Percentiles rank a stretch among this genome's conserved stretches.
Conservation (phyloP, 371 early-diverging fungal species). For the Actinomortierella ambigua region DNA sequence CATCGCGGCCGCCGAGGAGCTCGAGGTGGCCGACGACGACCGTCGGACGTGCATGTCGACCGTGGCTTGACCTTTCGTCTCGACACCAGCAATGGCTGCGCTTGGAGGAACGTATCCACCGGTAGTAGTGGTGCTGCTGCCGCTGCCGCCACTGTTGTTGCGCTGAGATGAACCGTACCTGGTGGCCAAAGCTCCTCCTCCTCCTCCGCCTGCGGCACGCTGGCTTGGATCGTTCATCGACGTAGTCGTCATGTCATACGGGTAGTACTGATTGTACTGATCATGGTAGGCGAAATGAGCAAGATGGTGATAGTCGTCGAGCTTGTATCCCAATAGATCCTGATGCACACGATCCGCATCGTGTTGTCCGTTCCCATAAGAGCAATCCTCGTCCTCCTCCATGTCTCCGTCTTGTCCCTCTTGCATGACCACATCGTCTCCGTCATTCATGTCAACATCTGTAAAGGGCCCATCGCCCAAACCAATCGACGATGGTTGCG, state of each 20-base stretch:
- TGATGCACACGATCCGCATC: not conserved
- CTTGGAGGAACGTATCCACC: conserved; percentile 35
- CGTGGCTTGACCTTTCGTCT: conserved; percentile 34
- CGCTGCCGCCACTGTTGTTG: not conserved
- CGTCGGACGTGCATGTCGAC: no score
- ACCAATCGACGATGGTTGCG: not conserved
- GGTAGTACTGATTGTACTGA: no score
- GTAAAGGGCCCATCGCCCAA: not conserved
- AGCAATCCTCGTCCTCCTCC: conserved; percentile 3
- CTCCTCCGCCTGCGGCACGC: no score
- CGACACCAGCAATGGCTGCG: conserved; percentile 29
- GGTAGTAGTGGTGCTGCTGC: not conserved
- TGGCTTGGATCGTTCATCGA: not conserved
- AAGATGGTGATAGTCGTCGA: no score
- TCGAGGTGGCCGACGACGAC: no score
- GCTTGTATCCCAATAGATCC: no score
- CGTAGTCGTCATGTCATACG: conserved; percentile 8
- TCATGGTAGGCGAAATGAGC: no score
- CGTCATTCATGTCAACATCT: no score
- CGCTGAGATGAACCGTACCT: no score
- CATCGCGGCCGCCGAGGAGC: no score
- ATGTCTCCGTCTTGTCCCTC: not conserved
- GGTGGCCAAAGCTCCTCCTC: no score
- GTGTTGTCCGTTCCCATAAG: not conserved
- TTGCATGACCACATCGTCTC: not conserved